These are phyloP conservation scores for Cyberlindnera xylosilytica DNA, from an alignment of 805 yeast species.

Conservation along the genomic window DNA sequence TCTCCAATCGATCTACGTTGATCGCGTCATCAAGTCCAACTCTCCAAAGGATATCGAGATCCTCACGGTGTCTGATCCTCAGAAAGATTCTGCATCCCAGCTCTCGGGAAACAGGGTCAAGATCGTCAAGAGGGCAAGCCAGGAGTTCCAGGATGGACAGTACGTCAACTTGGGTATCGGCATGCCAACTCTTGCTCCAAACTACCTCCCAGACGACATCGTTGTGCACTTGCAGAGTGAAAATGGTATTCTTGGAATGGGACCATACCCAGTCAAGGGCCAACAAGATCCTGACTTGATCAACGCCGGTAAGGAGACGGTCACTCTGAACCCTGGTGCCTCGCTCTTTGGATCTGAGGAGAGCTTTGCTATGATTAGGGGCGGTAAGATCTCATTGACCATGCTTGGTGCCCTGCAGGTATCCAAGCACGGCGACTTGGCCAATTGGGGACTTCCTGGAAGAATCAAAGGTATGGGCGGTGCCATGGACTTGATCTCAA, in stretches of 20 bases:
- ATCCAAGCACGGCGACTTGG: conserved; percentile 44
- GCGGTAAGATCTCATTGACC: conserved; percentile 42
- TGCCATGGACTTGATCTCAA: conserved; percentile 50
- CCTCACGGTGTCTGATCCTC: conserved; percentile 25
- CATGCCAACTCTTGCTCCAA: conserved; percentile 48
- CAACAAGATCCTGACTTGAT: conserved; percentile 45
- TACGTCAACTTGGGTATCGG: conserved; percentile 49
- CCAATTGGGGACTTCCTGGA: conserved; percentile 53
- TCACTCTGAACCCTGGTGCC: conserved; percentile 44
- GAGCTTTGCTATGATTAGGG: conserved; percentile 48
- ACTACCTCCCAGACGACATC: conserved; percentile 33
- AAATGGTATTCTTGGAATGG: conserved; percentile 48
- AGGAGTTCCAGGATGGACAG: conserved; percentile 42
- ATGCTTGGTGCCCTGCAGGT: conserved; percentile 51
- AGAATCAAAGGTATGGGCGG: conserved; percentile 53
- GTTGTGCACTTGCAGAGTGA: conserved; percentile 44
- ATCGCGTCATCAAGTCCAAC: conserved; percentile 37
- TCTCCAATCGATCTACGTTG: conserved; percentile 44
- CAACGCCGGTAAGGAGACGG: conserved; percentile 52
- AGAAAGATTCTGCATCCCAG: conserved; percentile 19
- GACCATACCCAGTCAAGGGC: conserved; percentile 42
- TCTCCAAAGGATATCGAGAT: conserved; percentile 43
- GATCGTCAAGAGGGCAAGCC: conserved; percentile 43
- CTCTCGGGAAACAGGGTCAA: conserved; percentile 25
- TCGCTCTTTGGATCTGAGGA: conserved; percentile 48